Evolutionary conservation across 1,139 yeast genomes (phyloP).

Genomic region (Williopsis jadinii): DNA sequence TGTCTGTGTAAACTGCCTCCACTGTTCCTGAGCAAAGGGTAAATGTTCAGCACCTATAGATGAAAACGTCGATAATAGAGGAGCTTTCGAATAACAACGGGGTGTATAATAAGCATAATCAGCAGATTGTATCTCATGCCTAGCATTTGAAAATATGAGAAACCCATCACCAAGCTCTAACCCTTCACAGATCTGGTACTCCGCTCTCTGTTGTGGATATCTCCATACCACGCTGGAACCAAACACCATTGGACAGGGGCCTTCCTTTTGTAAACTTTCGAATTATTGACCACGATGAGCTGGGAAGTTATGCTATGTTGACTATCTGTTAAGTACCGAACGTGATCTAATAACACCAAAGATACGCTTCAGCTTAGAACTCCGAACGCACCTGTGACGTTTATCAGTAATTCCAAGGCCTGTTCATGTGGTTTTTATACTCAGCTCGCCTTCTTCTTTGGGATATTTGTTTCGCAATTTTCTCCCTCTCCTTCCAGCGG

Average conservation of each 20-base stretch:
- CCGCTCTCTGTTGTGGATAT: conserved; percentile 13
- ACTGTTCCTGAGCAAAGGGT: conserved; percentile 19
- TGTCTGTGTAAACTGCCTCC: conserved; percentile 18
- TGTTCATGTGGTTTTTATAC: too few species aligned
- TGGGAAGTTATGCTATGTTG: too few species aligned
- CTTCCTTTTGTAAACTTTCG: too few species aligned
- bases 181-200: conserved; percentile 16
- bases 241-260: conserved; percentile 11
- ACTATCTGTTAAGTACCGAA: too few species aligned
- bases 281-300: too few species aligned
- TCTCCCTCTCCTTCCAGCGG: too few species aligned
- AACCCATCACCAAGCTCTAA: conserved; percentile 9
- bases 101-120: conserved; percentile 9
- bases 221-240: conserved; percentile 22
- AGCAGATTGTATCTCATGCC: conserved; percentile 2
- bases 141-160: conserved; percentile 5
- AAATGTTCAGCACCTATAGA: conserved; percentile 17
- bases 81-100: conserved; percentile 23
- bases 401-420: too few species aligned
- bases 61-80: conserved; percentile 27
- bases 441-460: too few species aligned
- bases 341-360: too few species aligned
- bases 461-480: too few species aligned
- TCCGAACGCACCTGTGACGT: too few species aligned
- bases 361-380: too few species aligned